Evolutionary conservation across 176 grass and related monocot species (phyloP), one percentile per base, ranked within the genome.

Genomic region (Hsuehochloa calcarea): DNA sequence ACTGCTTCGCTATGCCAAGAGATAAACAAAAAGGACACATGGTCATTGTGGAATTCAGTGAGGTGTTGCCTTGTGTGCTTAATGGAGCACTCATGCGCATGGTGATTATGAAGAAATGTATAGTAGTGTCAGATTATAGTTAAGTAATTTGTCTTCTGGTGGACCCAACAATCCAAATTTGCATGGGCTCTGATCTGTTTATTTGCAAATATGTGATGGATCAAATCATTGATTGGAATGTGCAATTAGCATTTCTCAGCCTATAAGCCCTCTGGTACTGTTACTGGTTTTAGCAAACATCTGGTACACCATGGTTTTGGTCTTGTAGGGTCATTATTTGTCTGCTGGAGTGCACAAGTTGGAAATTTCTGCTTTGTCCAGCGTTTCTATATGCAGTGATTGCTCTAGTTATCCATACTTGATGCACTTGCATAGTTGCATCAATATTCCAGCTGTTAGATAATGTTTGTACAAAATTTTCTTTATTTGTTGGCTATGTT

Each of bases 401-500:
- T 46, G 20, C 40, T 66, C 43, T 78, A 71, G 64, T 71, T 81
- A 52, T 75, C 0, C 26, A 20, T 23, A 60, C 19, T 80, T 63
- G 20, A 47, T 62, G 56, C 38, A 86, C 6, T 45, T 79, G 22
- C 23, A 12, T 14, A 47, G 39, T 59, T 27, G 66, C 62, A 65
- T 72, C 16, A 72, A 73, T 76, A 41, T 76, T 60, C 60, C 47
- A 82, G 46, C 38, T 49, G 8, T 45, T 75, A 6, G 8, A 43
- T 72, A 63, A 54, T 51, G 27, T 72, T 84, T 89, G 47, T 45
- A 80, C 64, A 27, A 6, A 85, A 31, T 51, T 74, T 50, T 84
- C 59, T 19, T 25, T 9, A 3, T 77, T 86, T 86, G 46, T 56
- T 83, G 73, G 46, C 27, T 14, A 22, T 66, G 15, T 76, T 85